phyloP scores from a whole-genome alignment of 805 yeast genomes.

The Teunomyces aglyptinius region DNA sequence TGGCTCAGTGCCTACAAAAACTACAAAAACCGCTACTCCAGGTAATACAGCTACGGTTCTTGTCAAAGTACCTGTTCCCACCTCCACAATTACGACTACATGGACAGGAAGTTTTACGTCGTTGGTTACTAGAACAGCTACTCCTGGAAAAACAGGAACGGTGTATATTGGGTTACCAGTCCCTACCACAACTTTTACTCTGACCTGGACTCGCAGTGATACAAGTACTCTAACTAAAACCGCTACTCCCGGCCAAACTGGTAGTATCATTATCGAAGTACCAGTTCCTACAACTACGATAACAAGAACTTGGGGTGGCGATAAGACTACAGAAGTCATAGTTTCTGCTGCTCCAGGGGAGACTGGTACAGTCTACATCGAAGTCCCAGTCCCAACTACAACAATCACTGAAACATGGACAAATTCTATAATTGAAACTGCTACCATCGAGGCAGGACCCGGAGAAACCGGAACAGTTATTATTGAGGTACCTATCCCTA shows the following conservation, averaged over 20 bases:
- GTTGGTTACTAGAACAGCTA: conserved; percentile 8
- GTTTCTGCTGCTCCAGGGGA: no score
- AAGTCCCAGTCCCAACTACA: conserved; percentile 9
- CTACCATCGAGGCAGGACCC: conserved; percentile 6
- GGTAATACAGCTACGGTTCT: conserved; percentile 13
- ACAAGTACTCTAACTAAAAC: conserved; percentile 7
- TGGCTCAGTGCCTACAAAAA: conserved; percentile 7
- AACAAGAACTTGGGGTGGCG: no score
- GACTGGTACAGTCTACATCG: no score
- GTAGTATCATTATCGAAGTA: conserved; percentile 12
- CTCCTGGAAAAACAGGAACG: conserved; percentile 9
- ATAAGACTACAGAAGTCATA: no score
- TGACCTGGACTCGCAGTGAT: conserved; percentile 12
- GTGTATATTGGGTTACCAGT: conserved; percentile 14
- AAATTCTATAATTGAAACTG: conserved; percentile 1
- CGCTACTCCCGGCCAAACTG: conserved; percentile 7
- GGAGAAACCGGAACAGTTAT: conserved; percentile 11
- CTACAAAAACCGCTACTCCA: conserved; percentile 10
- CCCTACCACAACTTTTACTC: conserved; percentile 10
- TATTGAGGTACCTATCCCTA: conserved; percentile 9
- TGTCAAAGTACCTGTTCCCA: conserved; percentile 12
- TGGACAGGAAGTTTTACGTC: conserved; percentile 11
- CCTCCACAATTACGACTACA: conserved; percentile 11
- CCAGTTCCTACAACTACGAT: conserved; percentile 11
- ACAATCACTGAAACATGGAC: conserved; percentile 16